These are phyloP conservation scores for Diospyros kaki DNA, from an alignment of 148 eudicot genomes.

Conservation along the genomic window DNA sequence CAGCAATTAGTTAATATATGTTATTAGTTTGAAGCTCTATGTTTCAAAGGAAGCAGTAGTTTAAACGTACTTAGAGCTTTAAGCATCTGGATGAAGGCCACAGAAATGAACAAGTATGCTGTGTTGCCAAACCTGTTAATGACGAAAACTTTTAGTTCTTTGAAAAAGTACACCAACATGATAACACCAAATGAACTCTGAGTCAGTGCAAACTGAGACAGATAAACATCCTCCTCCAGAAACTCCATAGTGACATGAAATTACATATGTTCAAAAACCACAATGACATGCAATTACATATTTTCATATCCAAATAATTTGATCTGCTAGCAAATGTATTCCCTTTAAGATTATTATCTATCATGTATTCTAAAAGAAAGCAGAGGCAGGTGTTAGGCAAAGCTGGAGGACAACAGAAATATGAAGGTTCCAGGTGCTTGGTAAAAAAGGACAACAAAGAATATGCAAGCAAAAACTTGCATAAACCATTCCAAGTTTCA, in stretches of 20 bases:
- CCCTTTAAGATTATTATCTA: neutral
- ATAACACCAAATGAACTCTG: neutral
- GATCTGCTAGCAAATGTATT: neutral
- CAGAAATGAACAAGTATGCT: conserved; percentile 79
- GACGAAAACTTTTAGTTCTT: conserved; percentile 2
- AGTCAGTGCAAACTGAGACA: neutral
- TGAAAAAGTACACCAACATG: neutral
- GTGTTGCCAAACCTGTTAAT: conserved; percentile 82
- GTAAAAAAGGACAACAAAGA: conserved; percentile 6
- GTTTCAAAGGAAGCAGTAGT: conserved; percentile 1
- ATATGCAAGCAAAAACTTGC: neutral
- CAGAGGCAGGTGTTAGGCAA: neutral
- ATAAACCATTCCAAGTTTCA: neutral
- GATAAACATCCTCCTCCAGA: neutral
- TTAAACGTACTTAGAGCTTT: conserved; percentile 72
- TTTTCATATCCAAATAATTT: too few species aligned
- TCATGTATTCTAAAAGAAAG: neutral
- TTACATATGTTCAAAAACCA: too few species aligned
- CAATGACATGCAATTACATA: too few species aligned
- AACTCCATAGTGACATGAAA: too few species aligned
- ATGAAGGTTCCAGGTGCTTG: neutral
- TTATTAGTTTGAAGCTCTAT: too few species aligned
- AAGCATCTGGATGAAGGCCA: conserved; percentile 93
- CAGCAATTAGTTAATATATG: conserved; percentile 25
- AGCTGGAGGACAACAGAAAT: neutral